Evolutionary conservation across 2,329 filamentous ascomycete genomes (phyloP).

Genomic region (Diplodia seriata): DNA sequence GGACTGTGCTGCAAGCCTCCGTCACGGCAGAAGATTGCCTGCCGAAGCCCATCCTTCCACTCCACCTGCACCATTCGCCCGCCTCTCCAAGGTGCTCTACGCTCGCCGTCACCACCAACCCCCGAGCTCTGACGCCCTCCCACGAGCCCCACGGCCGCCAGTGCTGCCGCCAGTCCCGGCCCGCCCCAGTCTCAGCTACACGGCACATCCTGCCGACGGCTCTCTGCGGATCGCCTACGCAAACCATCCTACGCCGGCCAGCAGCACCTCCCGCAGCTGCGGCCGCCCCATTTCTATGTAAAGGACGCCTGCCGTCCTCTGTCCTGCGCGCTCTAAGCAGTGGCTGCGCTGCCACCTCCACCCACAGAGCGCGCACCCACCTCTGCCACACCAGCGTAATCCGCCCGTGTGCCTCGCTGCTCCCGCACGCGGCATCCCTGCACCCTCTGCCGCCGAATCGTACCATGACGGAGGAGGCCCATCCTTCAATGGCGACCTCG

Average conservation of each 20-base stretch:
- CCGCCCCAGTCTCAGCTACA: constrained; percentile 14
- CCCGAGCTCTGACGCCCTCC: not conserved
- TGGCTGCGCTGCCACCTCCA: not conserved
- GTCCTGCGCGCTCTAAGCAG: constrained; percentile 4
- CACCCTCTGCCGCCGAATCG: constrained; percentile 2
- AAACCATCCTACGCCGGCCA: constrained; percentile 25
- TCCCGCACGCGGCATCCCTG: constrained; percentile 45
- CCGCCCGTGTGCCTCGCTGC: constrained; percentile 42
- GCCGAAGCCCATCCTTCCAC: constrained; percentile 30
- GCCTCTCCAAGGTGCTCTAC: not conserved
- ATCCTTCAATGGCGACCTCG: constrained; percentile 23
- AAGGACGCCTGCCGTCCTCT: not conserved
- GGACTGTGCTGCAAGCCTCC: constrained; percentile 9
- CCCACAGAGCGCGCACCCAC: not conserved
- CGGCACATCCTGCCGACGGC: constrained; percentile 14
- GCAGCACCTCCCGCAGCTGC: constrained; percentile 23
- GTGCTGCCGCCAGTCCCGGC: not conserved
- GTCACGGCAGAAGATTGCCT: constrained; percentile 27
- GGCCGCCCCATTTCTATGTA: constrained; percentile 25
- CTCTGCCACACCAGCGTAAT: constrained; percentile 47
- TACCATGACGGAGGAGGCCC: constrained; percentile 28
- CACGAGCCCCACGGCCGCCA: constrained; percentile 2
- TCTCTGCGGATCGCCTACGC: constrained; percentile 26
- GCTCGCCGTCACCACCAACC: constrained; percentile 19
- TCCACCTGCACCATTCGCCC: constrained; percentile 25